Percentiles rank a stretch among this genome's conserved stretches.
Conservation (phyloP, 371 early-diverging fungal species). For the Syncephalastrum monosporum region DNA sequence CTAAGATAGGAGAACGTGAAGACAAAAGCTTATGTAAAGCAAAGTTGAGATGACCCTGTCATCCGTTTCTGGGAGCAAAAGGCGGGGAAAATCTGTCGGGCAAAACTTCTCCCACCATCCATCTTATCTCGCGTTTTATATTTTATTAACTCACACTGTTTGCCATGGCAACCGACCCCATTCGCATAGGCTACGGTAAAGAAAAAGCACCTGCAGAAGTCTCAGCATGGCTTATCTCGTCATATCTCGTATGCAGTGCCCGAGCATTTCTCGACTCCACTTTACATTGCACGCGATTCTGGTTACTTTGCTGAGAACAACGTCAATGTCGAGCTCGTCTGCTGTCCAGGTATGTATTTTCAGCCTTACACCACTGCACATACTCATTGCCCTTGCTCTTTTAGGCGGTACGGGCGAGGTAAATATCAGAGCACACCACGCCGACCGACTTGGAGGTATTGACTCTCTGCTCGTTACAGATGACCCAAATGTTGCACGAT, state of each 20-base stretch:
- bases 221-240: not conserved
- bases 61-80: no score
- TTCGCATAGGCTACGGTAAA: slow-evolving; percentile 48
- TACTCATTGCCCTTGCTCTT: slow-evolving; percentile 1
- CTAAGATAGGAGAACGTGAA: no score
- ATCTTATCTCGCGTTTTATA: not conserved
- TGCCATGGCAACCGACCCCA: slow-evolving; percentile 12
- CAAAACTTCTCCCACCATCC: no score
- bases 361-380: not conserved
- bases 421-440: slow-evolving; percentile 8
- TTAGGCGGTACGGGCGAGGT: slow-evolving; percentile 71
- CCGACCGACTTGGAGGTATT: no score
- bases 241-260: slow-evolving; percentile 58
- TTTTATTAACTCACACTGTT: not conserved
- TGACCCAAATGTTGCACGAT: slow-evolving; percentile 71
- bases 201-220: not conserved
- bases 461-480: slow-evolving; percentile 41
- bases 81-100: no score
- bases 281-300: slow-evolving; percentile 65
- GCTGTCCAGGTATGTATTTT: slow-evolving; percentile 51
- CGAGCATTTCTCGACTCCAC: slow-evolving; percentile 86
- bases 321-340: slow-evolving; percentile 65
- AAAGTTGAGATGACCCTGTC: no score
- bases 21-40: no score
- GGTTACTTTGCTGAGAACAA: slow-evolving; percentile 58